Base-by-base conservation (phyloP, 768 basidiomycete genomes). In the Mycena albidolilacea region DNA sequence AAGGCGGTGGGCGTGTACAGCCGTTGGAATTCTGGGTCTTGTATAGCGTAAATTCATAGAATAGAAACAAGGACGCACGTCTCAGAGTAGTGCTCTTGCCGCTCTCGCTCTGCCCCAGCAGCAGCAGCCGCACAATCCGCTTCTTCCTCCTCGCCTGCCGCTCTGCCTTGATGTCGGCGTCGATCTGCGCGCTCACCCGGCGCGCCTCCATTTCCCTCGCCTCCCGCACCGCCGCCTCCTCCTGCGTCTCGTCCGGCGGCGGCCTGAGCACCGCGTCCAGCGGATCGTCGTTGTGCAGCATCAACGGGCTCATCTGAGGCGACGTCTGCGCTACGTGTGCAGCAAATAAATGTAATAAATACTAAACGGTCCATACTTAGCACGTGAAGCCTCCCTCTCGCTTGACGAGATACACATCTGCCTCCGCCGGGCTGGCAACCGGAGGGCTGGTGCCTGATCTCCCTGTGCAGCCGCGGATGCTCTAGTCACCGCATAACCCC, bases 21-120 rank as follows among this genome's bases (percentile, higher is more conserved):
- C 41, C 87, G 85, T 80, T 95, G 94, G 75, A 92, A 95, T 77
- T 95, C 93, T 95, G 82, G 4, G 23, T n/a, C n/a, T n/a, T n/a
- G n/a, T n/a, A n/a, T n/a, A n/a, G n/a, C n/a, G n/a, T n/a, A n/a
- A n/a, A n/a, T n/a, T n/a, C n/a, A n/a, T 23, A 23, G 23, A 23
- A 23, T 23, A 23, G 23, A 23, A 23, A 23, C 23, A 23, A 23
- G 23, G 23, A 90, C 92, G 82, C 82, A 94, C 93, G 94, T 79
- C 94, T 86, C 43, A 95, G 85, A 0, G 94, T 95, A 1, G 93
- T 95, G 7, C 23, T 82, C 91, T 75, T 79, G 91, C 93, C 93
- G 8, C 91, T 93, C 84, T 95, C 94, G 83, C 92, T 93, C 85
- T 95, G 94, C 8, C 94, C 94, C 1, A 95, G 88, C 23, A 95